These are phyloP conservation scores for Ogataea pilisensis DNA, from an alignment of 805 yeast genomes.

Conservation along the genomic window DNA sequence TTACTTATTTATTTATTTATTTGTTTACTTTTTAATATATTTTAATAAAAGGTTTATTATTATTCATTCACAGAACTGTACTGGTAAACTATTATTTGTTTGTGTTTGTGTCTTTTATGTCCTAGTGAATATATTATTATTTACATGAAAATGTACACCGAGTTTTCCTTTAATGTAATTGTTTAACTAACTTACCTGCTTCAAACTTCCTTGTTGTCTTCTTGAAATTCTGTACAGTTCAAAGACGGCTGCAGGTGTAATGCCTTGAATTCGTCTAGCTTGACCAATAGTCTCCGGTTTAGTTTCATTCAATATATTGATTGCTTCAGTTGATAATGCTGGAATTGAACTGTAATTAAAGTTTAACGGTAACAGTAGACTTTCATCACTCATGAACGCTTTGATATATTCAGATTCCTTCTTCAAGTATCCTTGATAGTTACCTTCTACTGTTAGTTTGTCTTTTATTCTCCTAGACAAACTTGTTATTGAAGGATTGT, in stretches of 20 bases:
- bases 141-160: too few species aligned
- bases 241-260: conserved; percentile 89
- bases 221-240: conserved; percentile 61
- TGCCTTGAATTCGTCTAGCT: conserved; percentile 90
- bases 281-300: conserved; percentile 92
- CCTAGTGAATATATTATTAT: too few species aligned
- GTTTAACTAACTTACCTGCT: too few species aligned
- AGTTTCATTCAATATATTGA: conserved; percentile 60
- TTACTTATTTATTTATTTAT: conserved; percentile 7
- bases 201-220: too few species aligned
- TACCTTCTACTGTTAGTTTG: conserved; percentile 73
- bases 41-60: background rate
- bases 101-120: too few species aligned
- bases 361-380: conserved; percentile 61
- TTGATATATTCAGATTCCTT: conserved; percentile 67
- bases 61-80: too few species aligned
- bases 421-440: conserved; percentile 73
- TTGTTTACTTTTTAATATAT: background rate
- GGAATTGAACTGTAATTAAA: conserved; percentile 57
- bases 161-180: too few species aligned
- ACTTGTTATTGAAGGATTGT: conserved; percentile 18
- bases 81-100: too few species aligned
- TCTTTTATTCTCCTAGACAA: conserved; percentile 45
- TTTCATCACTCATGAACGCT: conserved; percentile 84
- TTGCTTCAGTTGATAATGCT: conserved; percentile 74